Conservation (phyloP, 495 filamentous ascomycete species). For the Penicillium maclennaniae region DNA sequence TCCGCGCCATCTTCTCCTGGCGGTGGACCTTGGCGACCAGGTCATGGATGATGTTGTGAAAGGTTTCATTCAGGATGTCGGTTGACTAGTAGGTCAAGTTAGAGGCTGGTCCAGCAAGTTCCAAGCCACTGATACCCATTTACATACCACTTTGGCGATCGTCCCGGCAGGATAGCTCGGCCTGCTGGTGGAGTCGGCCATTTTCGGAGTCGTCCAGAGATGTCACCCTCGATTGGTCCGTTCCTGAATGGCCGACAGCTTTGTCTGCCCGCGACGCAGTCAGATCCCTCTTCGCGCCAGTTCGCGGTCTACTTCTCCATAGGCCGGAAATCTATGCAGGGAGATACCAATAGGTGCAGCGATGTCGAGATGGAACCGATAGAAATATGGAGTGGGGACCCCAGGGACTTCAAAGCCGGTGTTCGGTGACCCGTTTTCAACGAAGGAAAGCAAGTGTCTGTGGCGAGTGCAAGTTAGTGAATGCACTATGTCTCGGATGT, state of each 20-base stretch:
- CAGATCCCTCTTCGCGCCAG: conserved; percentile 19
- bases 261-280: conserved; percentile 28
- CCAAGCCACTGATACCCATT: not conserved
- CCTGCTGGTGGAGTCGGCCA: conserved; percentile 37
- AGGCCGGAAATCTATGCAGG: conserved; percentile 26
- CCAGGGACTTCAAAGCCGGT: conserved; percentile 3
- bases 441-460: not conserved
- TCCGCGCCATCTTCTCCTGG: conserved; percentile 69
- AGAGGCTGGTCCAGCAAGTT: not conserved
- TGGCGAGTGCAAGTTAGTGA: not conserved
- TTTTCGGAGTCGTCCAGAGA: conserved; percentile 22
- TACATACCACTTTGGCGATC: conserved; percentile 45
- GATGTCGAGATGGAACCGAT: conserved; percentile 17
- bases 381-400: conserved; percentile 6
- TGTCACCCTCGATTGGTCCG: conserved; percentile 6
- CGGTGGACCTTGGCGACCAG: conserved; percentile 67
- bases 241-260: conserved; percentile 19
- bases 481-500: not conserved
- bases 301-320: conserved; percentile 27
- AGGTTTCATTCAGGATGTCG: conserved; percentile 60
- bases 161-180: conserved; percentile 39
- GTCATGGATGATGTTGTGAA: conserved; percentile 72
- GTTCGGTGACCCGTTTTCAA: not conserved
- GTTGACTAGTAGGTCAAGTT: conserved; percentile 31
- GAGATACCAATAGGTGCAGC: conserved; percentile 16